Base-by-base conservation (phyloP, 1,284 basidiomycete species). In the Ustilago trichophora region DNA sequence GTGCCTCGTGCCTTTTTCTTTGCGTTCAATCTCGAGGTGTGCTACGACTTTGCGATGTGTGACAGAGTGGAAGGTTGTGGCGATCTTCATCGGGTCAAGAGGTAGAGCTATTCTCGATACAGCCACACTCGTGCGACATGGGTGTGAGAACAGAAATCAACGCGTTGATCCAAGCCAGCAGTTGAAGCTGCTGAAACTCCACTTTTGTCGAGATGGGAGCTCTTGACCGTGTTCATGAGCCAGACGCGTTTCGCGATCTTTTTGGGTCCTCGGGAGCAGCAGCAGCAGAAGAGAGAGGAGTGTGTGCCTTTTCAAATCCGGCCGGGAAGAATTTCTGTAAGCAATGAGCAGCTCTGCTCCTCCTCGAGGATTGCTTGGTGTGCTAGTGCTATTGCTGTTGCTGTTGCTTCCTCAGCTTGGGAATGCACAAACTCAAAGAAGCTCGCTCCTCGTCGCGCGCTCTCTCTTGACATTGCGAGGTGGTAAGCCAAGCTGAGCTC, bases 251-350 rank as follows among this genome's bases (percentile, higher is more conserved):
- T 35, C 31, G 43, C 43, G 32, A 16, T 18, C 18, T 25, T 22
- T 12, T 33, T 34, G 9, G 15, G 2, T 8, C 6, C 22, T 16
- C n/a, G 16, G 38, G 24, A 16, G 38, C 42, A 22, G 31, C n/a
- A 27, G 38, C 38, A 16, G 38, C 42, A 22, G 31, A 12, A 11
- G 8, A 13, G 9, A 26, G 15, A 32, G 13, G 13, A 13, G 27
- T 7, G n/a, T n/a, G n/a, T n/a, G n/a, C n/a, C n/a, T n/a, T 13
- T 19, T 21, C 40, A 21, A 22, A 22, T 24, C 31, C 43, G 43
- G 43, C 43, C 43, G 43, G 43, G n/a, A 45, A 34, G 43, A 45
- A 45, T 35, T 45, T 34, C 24, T 45, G 15, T 15, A 41, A 12
- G 38, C 15, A 6, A 27, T 11, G 25, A 29, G 13, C 25, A 4